Evolutionary conservation across 2,329 filamentous ascomycete genomes (phyloP).

Genomic region (Metarhizium robertsii): DNA sequence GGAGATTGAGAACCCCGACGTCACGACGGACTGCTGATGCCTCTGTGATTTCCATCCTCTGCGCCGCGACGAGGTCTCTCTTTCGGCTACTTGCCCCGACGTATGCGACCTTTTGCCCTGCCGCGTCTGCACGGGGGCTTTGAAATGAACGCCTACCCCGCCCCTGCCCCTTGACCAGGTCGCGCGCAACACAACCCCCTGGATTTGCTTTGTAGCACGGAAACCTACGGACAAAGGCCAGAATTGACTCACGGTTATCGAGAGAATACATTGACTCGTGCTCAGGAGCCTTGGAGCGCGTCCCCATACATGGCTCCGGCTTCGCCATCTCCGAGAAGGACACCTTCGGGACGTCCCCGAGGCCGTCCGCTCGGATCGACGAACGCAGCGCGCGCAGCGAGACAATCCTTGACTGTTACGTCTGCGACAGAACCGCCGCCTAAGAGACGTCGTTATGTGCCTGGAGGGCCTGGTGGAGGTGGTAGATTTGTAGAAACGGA

Average conservation of each 20-base stretch:
- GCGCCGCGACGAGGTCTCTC: constrained; percentile 13
- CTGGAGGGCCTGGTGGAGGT: constrained; percentile 77
- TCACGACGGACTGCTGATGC: constrained; percentile 23
- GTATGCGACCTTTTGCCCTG: constrained; percentile 10
- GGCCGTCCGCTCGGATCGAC: constrained; percentile 36
- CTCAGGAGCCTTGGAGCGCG: neutral
- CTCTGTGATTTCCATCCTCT: constrained; percentile 16
- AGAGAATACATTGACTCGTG: neutral
- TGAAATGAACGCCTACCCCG: constrained; percentile 15
- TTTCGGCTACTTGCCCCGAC: constrained; percentile 12
- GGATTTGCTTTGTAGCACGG: neutral
- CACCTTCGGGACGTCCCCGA: constrained; percentile 34
- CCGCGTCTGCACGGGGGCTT: constrained; percentile 8
- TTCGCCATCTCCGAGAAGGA: constrained; percentile 30
- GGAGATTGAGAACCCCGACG: constrained; percentile 18
- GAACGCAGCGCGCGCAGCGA: constrained; percentile 30
- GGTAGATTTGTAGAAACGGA: constrained; percentile 74
- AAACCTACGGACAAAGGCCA: neutral
- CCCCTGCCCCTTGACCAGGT: constrained; percentile 20
- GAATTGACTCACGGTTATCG: neutral
- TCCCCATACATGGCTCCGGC: constrained; percentile 21
- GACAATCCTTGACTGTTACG: constrained; percentile 24
- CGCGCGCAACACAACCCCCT: constrained; percentile 16
- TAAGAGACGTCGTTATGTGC: constrained; percentile 70
- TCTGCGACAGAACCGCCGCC: constrained; percentile 49